phyloP scores from a whole-genome alignment of 2,329 filamentous ascomycete species.

The Fusarium cicatricum region DNA sequence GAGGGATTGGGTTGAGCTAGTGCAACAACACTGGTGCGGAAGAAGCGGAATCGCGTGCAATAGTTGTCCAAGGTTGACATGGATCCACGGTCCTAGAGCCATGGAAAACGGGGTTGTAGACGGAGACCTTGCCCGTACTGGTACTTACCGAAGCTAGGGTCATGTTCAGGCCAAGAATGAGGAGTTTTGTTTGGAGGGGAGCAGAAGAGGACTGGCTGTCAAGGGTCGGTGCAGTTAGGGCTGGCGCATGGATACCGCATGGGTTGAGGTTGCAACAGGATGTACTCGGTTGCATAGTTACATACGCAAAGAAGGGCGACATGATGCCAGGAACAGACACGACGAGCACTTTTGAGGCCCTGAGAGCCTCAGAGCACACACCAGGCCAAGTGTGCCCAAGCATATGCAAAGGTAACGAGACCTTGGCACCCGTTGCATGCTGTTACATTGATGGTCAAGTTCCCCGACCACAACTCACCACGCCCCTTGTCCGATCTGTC shows the following conservation, averaged over 20 bases:
- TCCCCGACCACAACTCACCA: not conserved
- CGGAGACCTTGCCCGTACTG: conserved; percentile 25
- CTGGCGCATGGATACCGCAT: conserved; percentile 1
- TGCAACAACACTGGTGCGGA: conserved; percentile 10
- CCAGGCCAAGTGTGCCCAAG: not conserved
- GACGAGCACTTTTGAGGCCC: not conserved
- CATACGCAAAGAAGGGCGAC: not conserved
- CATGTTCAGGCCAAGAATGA: not conserved
- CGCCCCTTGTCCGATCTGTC: conserved; percentile 3
- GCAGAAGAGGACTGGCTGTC: not conserved
- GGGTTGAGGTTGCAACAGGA: conserved; percentile 5
- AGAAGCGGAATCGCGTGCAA: conserved; percentile 24
- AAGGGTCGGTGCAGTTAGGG: not conserved
- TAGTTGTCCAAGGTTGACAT: conserved; percentile 10
- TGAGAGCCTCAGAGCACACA: not conserved
- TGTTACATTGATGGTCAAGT: conserved; percentile 4
- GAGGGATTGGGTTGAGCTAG: conserved; percentile 3
- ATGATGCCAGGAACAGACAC: conserved; percentile 12
- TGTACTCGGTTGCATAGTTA: not conserved
- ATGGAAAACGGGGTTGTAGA: conserved; percentile 4
- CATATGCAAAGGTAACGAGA: conserved; percentile 2
- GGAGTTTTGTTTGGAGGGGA: not conserved
- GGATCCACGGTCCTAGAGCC: conserved; percentile 6
- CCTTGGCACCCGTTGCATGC: conserved; percentile 5
- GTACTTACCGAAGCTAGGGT: conserved; percentile 28